Evolutionary conservation across 768 basidiomycete genomes (phyloP).

Genomic region (Melanogaster broomeanus): DNA sequence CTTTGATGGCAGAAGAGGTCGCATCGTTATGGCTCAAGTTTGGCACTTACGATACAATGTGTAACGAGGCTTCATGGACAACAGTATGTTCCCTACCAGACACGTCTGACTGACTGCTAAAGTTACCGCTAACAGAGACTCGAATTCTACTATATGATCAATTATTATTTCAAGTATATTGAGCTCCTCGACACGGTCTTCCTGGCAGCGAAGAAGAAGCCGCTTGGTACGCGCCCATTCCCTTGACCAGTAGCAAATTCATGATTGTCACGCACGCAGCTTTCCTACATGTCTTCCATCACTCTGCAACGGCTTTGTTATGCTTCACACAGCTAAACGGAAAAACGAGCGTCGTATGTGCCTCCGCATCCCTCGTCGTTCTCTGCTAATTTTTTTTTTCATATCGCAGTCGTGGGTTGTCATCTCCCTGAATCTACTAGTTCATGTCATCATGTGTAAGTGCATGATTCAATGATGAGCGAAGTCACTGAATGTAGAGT

Average conservation of each 20-base stretch:
- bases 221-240: slow-evolving; percentile 64
- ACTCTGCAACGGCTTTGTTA: slow-evolving; percentile 94
- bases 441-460: slow-evolving; percentile 98
- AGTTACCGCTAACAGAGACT: slow-evolving; percentile 56
- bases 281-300: slow-evolving; percentile 98
- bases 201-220: slow-evolving; percentile 98
- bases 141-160: slow-evolving; percentile 98
- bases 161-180: slow-evolving; percentile 98
- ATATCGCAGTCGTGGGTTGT: slow-evolving; percentile 93
- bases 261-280: slow-evolving; percentile 45
- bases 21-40: slow-evolving; percentile 73
- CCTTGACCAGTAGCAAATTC: neutral
- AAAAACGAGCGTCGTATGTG: slow-evolving; percentile 86
- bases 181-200: slow-evolving; percentile 97
- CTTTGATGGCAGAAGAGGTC: slow-evolving; percentile 92
- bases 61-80: slow-evolving; percentile 80
- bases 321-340: slow-evolving; percentile 96
- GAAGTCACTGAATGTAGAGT: slow-evolving; percentile 1
- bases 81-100: slow-evolving; percentile 55
- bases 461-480: slow-evolving; percentile 10
- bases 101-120: neutral
- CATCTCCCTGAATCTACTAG: slow-evolving; percentile 85
- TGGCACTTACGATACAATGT: slow-evolving; percentile 77
- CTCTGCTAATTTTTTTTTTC: slow-evolving; percentile 5
- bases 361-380: neutral